Conservation (phyloP, 352 stramenopile species). For the Pythium scleroteichum region DNA sequence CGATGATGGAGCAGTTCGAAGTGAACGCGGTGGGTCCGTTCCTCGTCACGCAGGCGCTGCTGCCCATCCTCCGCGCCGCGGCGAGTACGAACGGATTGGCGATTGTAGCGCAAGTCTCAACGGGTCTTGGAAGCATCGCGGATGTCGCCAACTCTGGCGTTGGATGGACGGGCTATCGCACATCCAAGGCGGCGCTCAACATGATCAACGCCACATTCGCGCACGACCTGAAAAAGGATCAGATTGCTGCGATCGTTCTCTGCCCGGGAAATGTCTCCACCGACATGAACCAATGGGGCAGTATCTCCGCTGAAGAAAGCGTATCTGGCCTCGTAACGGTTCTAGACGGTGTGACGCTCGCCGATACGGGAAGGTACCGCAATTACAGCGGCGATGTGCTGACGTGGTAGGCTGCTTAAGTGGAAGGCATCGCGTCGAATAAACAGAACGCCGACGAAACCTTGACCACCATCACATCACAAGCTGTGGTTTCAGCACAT, state of each 20-base stretch:
- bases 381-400: too few species aligned
- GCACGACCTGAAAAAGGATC: slow-evolving; percentile 26
- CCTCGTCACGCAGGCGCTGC: slow-evolving; percentile 53
- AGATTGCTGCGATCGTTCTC: slow-evolving; percentile 16
- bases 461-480: too few species aligned
- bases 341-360: too few species aligned
- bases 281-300: neutral
- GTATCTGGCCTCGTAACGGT: too few species aligned
- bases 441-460: too few species aligned
- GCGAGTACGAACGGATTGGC: slow-evolving; percentile 34
- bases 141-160: neutral
- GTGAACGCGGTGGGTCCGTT: slow-evolving; percentile 73
- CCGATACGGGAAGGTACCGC: too few species aligned
- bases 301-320: too few species aligned
- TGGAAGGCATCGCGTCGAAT: too few species aligned
- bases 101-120: slow-evolving; percentile 29
- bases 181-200: slow-evolving; percentile 33
- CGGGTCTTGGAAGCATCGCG: slow-evolving; percentile 9
- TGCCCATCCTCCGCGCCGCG: slow-evolving; percentile 51
- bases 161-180: neutral
- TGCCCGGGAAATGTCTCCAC: neutral
- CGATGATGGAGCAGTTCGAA: slow-evolving; percentile 64
- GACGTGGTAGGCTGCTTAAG: too few species aligned
- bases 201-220: slow-evolving; percentile 31
- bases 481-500: too few species aligned